phyloP scores from a whole-genome alignment of 176 grass and related monocot species.

The Olyra latifolia region DNA sequence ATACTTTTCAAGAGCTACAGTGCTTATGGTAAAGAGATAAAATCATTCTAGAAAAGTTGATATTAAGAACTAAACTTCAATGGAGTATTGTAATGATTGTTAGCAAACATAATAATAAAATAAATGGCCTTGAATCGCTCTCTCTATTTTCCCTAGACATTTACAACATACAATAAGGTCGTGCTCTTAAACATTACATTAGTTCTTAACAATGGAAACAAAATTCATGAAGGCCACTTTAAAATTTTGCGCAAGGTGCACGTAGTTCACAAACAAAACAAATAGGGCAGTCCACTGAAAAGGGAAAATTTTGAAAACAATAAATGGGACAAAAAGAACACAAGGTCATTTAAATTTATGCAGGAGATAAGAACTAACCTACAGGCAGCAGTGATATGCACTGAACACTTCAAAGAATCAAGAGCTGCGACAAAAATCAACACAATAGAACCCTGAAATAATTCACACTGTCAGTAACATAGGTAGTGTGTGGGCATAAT shows the following conservation, averaged over 20 bases:
- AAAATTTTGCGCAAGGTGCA: neutral
- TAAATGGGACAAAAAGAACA: neutral
- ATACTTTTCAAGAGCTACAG: neutral
- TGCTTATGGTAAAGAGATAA: neutral
- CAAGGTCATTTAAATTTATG: constrained; percentile 15
- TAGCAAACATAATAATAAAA: neutral
- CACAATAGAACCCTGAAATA: constrained; percentile 38
- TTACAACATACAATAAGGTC: neutral
- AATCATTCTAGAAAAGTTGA: neutral
- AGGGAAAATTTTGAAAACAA: neutral
- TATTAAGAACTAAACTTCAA: constrained; percentile 16
- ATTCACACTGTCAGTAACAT: constrained; percentile 8
- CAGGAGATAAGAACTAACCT: constrained; percentile 37
- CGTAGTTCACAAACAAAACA: neutral
- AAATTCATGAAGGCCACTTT: neutral
- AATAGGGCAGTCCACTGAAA: neutral
- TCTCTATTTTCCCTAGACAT: constrained; percentile 2
- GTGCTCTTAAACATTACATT: neutral
- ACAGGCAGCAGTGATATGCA: constrained; percentile 25
- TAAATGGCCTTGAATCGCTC: neutral
- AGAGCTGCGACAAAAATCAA: neutral
- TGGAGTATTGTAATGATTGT: neutral
- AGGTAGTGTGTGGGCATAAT: neutral
- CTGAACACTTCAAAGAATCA: constrained; percentile 19
- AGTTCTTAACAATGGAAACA: neutral